Base-by-base conservation (phyloP, 805 yeast genomes). In the Candida boleticola region DNA sequence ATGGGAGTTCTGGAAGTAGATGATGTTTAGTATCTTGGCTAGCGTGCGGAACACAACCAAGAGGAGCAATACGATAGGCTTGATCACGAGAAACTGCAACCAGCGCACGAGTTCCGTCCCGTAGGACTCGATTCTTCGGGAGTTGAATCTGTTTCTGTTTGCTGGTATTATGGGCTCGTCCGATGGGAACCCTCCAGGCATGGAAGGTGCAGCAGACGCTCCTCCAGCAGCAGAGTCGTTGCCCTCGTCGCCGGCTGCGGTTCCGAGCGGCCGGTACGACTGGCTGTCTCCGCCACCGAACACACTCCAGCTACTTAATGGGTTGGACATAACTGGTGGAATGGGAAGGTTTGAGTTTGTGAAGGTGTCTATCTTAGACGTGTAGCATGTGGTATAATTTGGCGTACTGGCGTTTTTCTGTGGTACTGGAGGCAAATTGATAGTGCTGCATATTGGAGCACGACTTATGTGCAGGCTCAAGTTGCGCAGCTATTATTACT, bases 1-100 rank as follows among this genome's bases (percentile, higher is more conserved):
- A 27, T 20, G 14, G 39, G 30, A 16, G 16, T 19, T 20, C 11
- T 31, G 22, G 44, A 59, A 59, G 41, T 60, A 62, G 9, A 64
- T 44, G 11, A 54, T 36, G 38, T 54, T 52, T 19, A 60, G 30
- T 10, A 62, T 23, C 26, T 49, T 57, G 22, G 64, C 52, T 13
- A 62, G 20, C 1, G 59, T 31, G 10, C 61, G 53, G 33, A 60
- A 55, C 9, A 49, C 16, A 5, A 63, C 35, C 26, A 57, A 47
- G 6, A 64, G 18, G 5, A 55, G 20, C n/a, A 58, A 30, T 10
- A 59, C 50, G 3, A 63, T 37, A 2, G 68, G 68, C 38, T 56
- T 60, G 18, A 58, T 44, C 11, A 62, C 40, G n/a, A 49, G 14
- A 42, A 36, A 26, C 42, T 39, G 48, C 34, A 50, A 13, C 36